A percentile compares a stretch with the other conserved stretches of the same genome.
Evolutionary conservation across 192 early-diverging fungal species (phyloP).

Genomic region (Umbelopsis vinacea): DNA sequence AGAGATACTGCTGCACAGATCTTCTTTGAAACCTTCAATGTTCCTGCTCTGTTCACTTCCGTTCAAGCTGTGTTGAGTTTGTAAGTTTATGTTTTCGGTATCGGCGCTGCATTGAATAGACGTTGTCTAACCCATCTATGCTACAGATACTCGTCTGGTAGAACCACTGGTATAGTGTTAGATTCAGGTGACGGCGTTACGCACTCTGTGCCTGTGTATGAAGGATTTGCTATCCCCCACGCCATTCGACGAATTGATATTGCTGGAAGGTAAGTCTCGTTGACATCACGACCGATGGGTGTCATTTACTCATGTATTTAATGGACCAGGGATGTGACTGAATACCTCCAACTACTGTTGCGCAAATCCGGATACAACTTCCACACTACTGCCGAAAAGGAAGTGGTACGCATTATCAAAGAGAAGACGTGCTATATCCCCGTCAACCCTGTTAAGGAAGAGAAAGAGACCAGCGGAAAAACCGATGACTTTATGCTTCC

Average conservation of each 20-base stretch:
- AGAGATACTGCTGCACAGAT: constrained; percentile 94
- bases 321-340: constrained; percentile 81
- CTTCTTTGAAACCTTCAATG: constrained; percentile 99
- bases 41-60: constrained; percentile 94
- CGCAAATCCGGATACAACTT: constrained; percentile 89
- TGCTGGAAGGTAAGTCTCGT: constrained; percentile 67
- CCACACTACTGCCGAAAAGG: constrained; percentile 92
- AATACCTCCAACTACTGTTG: constrained; percentile 89
- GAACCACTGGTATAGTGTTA: constrained; percentile 96
- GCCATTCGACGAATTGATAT: constrained; percentile 93
- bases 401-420: constrained; percentile 95
- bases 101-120: not conserved
- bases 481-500: constrained; percentile 80
- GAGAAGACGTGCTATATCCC: constrained; percentile 96
- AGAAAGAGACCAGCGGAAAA: constrained; percentile 85
- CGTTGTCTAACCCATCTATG: not conserved
- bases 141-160: constrained; percentile 88
- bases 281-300: not conserved
- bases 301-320: not conserved
- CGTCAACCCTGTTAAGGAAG: constrained; percentile 86
- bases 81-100: constrained; percentile 46
- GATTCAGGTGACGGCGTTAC: constrained; percentile 97
- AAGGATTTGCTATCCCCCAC: constrained; percentile 95
- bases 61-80: constrained; percentile 98
- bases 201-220: constrained; percentile 94